Evolutionary conservation across 208 protist species (phyloP).

Genomic region (Acanthamoeba castellanii): DNA sequence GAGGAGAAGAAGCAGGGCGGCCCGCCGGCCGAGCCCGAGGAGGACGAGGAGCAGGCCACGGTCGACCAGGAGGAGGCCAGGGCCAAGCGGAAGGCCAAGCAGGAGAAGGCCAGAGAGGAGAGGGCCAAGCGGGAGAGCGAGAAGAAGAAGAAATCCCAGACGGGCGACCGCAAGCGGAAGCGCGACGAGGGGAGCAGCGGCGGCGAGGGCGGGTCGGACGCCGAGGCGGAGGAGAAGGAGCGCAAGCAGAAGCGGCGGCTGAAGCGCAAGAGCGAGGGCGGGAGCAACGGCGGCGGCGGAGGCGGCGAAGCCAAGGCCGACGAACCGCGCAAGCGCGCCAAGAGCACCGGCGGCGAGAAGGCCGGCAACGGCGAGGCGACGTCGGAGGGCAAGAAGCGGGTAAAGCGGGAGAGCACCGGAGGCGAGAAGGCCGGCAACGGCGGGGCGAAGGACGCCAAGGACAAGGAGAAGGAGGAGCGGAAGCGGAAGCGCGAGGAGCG

Average conservation of each 20-base stretch:
- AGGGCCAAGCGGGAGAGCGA: neutral
- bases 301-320: neutral
- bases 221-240: neutral
- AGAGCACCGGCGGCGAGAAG: neutral
- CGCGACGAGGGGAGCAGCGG: neutral
- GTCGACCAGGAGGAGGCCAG: neutral
- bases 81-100: neutral
- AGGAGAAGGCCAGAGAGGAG: neutral
- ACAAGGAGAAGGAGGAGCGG: neutral
- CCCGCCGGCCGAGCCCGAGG: neutral
- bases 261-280: neutral
- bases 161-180: neutral
- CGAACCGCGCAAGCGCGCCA: neutral
- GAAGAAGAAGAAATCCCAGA: neutral
- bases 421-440: neutral
- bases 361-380: neutral
- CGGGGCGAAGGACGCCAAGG: neutral
- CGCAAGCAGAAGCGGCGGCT: neutral
- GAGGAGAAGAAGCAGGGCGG: conserved; percentile 54
- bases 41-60: neutral
- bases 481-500: conserved; percentile 28
- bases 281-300: neutral
- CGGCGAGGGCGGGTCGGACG: neutral
- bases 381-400: conserved; percentile 10
- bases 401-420: neutral